phyloP scores from a whole-genome alignment of 257 asterid genomes.

The Catharanthus roseus region DNA sequence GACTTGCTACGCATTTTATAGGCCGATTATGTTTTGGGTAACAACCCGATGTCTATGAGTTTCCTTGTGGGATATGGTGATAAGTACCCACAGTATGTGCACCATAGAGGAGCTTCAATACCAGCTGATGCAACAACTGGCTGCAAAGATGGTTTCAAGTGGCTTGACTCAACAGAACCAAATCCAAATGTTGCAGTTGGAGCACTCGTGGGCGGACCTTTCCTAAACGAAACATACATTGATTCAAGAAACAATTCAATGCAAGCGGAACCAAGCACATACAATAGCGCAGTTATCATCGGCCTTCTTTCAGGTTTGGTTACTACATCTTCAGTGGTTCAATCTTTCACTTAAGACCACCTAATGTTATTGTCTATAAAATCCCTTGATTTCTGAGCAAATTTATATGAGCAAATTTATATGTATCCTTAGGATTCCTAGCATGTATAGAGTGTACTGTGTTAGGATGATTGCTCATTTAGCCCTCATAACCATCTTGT shows the following conservation, averaged over 20 bases:
- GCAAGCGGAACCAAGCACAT: conserved; percentile 85
- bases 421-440: neutral
- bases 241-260: conserved; percentile 79
- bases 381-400: conserved; percentile 5
- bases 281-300: conserved; percentile 64
- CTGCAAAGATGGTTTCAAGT: conserved; percentile 83
- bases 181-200: conserved; percentile 81
- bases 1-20: conserved; percentile 18
- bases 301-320: conserved; percentile 83
- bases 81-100: conserved; percentile 66
- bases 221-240: conserved; percentile 55
- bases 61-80: conserved; percentile 80
- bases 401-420: neutral
- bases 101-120: conserved; percentile 94
- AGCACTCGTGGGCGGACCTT: conserved; percentile 91
- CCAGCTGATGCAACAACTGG: conserved; percentile 44
- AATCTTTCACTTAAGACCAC: conserved; percentile 43
- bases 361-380: conserved; percentile 11
- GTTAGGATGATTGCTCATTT: neutral
- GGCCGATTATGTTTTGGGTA: conserved; percentile 75
- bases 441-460: conserved; percentile 6
- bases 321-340: conserved; percentile 51
- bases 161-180: conserved; percentile 55
- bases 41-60: conserved; percentile 75
- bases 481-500: neutral